phyloP scores from a whole-genome alignment of 495 filamentous ascomycete genomes.

The Chaetomium cochliodes region DNA sequence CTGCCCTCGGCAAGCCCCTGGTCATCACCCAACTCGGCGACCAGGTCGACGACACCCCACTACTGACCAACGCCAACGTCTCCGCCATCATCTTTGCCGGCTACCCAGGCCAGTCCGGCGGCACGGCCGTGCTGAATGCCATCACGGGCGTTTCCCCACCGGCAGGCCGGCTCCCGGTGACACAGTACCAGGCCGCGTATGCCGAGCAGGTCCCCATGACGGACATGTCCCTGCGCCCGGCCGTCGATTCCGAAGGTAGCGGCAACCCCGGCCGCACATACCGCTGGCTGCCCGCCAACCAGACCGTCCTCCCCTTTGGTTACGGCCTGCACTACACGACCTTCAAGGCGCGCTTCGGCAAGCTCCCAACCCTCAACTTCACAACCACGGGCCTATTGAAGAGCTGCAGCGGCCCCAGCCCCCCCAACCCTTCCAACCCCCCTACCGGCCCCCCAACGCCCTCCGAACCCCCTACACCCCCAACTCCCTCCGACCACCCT shows the following conservation, averaged over 20 bases:
- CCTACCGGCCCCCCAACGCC: too few relatives aligned
- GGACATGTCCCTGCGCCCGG: constrained; percentile 45
- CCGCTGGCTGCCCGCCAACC: constrained; percentile 38
- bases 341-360: constrained; percentile 45
- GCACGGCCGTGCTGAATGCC: constrained; percentile 51
- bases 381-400: constrained; percentile 25
- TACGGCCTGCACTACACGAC: constrained; percentile 49
- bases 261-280: constrained; percentile 45
- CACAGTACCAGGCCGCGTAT: constrained; percentile 47
- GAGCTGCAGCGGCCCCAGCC: constrained; percentile 7
- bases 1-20: constrained; percentile 38
- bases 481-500: constrained; percentile 27
- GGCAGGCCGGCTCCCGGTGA: constrained; percentile 61
- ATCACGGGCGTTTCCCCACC: constrained; percentile 54
- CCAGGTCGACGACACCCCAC: constrained; percentile 54
- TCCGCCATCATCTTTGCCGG: constrained; percentile 54
- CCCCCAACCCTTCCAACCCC: too few relatives aligned
- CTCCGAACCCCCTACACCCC: constrained; percentile 19
- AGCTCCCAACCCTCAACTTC: constrained; percentile 15
- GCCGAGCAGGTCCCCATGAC: constrained; percentile 40
- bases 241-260: neutral
- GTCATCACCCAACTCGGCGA: constrained; percentile 49
- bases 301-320: constrained; percentile 47
- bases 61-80: constrained; percentile 51
- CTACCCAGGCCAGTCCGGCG: constrained; percentile 57